Evolutionary conservation across 2,329 filamentous ascomycete genomes (phyloP).

Genomic region (Endoconidiophora polonica): DNA sequence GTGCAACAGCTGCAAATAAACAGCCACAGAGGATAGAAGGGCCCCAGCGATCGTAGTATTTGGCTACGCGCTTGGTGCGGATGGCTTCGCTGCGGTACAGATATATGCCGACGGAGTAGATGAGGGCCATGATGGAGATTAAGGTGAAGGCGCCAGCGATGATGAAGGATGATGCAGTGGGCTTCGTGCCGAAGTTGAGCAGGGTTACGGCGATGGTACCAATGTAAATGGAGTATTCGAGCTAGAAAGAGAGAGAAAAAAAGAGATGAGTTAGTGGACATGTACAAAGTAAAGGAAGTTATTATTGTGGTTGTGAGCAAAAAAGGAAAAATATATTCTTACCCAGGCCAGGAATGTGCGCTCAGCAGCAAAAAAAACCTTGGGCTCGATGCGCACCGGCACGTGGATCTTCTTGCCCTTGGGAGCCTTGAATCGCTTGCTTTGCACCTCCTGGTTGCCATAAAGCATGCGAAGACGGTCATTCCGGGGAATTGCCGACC

Average conservation of each 20-base stretch:
- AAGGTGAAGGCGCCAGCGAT: constrained; percentile 67
- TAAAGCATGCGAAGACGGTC: constrained; percentile 37
- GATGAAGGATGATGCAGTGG: constrained; percentile 42
- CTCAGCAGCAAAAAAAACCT: constrained; percentile 94
- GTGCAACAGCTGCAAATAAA: constrained; percentile 53
- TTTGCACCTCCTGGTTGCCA: constrained; percentile 36
- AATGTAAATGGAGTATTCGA: constrained; percentile 92
- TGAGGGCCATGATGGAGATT: constrained; percentile 58
- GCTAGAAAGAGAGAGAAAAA: constrained; percentile 29
- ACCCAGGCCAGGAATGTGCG: constrained; percentile 91
- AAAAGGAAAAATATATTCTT: constrained; percentile 20
- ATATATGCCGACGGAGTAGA: constrained; percentile 73
- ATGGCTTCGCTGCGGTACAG: constrained; percentile 79
- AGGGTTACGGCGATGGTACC: constrained; percentile 72
- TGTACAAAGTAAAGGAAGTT: not conserved
- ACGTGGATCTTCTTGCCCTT: constrained; percentile 89
- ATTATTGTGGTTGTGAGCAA: not conserved
- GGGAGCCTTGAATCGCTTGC: constrained; percentile 51
- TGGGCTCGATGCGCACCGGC: constrained; percentile 86
- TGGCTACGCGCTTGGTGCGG: constrained; percentile 63
- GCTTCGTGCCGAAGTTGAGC: constrained; percentile 58
- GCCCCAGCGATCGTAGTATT: constrained; percentile 81
- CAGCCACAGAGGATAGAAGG: constrained; percentile 60
- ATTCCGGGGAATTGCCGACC: constrained; percentile 40
- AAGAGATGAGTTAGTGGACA: constrained; percentile 14